Percentiles rank a stretch among this genome's conserved stretches.
phyloP scores from a whole-genome alignment of 2,329 filamentous ascomycete species.

The Bipolaris cookei region DNA sequence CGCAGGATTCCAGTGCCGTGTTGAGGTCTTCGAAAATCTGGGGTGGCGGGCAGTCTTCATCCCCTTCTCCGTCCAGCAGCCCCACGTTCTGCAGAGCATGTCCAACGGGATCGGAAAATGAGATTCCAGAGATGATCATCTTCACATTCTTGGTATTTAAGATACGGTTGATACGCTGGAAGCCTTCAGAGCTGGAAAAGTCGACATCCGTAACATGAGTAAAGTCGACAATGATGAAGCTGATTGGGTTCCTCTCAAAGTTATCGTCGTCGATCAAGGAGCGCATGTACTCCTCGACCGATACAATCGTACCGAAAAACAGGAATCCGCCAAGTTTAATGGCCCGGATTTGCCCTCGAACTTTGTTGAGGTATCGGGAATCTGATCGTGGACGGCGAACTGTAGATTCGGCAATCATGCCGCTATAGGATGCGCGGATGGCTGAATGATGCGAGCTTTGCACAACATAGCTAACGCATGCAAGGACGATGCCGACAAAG shows the following conservation, averaged over 20 bases:
- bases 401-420: slow-evolving; percentile 87
- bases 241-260: slow-evolving; percentile 79
- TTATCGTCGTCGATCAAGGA: slow-evolving; percentile 80
- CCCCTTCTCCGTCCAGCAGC: slow-evolving; percentile 74
- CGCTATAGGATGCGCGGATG: slow-evolving; percentile 87
- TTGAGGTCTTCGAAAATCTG: slow-evolving; percentile 87
- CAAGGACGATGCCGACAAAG: slow-evolving; percentile 86
- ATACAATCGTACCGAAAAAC: slow-evolving; percentile 98
- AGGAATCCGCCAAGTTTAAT: slow-evolving; percentile 92
- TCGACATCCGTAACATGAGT: slow-evolving; percentile 90
- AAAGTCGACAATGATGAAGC: slow-evolving; percentile 88
- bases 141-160: slow-evolving; percentile 77
- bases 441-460: slow-evolving; percentile 90
- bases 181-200: slow-evolving; percentile 94
- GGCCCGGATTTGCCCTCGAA: slow-evolving; percentile 86
- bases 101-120: slow-evolving; percentile 76
- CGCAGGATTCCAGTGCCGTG: slow-evolving; percentile 89
- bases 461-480: slow-evolving; percentile 88
- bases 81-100: slow-evolving; percentile 83
- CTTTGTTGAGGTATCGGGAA: slow-evolving; percentile 81
- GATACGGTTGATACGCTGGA: slow-evolving; percentile 88
- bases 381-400: slow-evolving; percentile 91
- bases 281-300: slow-evolving; percentile 87
- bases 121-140: slow-evolving; percentile 82
- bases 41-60: slow-evolving; percentile 58